Evolutionary conservation across 2,329 filamentous ascomycete species (phyloP).

Genomic region (Lasiodiplodia sp.): DNA sequence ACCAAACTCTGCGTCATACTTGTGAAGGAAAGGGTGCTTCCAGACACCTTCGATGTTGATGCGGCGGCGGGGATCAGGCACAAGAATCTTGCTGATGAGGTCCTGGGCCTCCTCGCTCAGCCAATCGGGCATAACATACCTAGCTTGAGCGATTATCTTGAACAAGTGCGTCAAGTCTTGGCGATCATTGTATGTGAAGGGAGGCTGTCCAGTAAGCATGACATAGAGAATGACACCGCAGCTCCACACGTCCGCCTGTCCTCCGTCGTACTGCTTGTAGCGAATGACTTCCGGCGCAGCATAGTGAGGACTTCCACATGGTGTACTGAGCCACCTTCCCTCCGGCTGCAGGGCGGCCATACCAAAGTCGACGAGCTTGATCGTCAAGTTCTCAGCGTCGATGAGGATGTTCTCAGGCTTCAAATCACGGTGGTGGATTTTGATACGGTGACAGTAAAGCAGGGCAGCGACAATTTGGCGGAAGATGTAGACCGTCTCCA

Average conservation of each 20-base stretch:
- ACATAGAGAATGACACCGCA: conserved; percentile 80
- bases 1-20: conserved; percentile 77
- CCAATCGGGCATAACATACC: conserved; percentile 55
- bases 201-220: conserved; percentile 81
- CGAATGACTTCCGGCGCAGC: conserved; percentile 91
- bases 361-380: conserved; percentile 97
- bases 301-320: conserved; percentile 96
- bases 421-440: conserved; percentile 94
- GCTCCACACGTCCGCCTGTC: conserved; percentile 93
- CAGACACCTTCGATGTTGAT: conserved; percentile 85
- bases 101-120: conserved; percentile 75
- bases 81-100: conserved; percentile 80
- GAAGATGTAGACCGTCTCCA: conserved; percentile 83
- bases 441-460: conserved; percentile 90
- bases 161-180: conserved; percentile 70
- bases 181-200: conserved; percentile 67
- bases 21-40: conserved; percentile 83
- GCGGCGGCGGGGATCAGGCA: conserved; percentile 77
- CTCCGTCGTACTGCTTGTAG: conserved; percentile 79
- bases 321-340: conserved; percentile 80
- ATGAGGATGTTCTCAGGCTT: conserved; percentile 98
- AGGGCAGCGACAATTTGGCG: conserved; percentile 92
- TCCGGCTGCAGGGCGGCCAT: conserved; percentile 93
- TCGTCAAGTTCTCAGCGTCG: conserved; percentile 70
- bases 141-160: conserved; percentile 60